Base-by-base conservation (phyloP, 2,329 filamentous ascomycete species). In the Alternaria sp. region DNA sequence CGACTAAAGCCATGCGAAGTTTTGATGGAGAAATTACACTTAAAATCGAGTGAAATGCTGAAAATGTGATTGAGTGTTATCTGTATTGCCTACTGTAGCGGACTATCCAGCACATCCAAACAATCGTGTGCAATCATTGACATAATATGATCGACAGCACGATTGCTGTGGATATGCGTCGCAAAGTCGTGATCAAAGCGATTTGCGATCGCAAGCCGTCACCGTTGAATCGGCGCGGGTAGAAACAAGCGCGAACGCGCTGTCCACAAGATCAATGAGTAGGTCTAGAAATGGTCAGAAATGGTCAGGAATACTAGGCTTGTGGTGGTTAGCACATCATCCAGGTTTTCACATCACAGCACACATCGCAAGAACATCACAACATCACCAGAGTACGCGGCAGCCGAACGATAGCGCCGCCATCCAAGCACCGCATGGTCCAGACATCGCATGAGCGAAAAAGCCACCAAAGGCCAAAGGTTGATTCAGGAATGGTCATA, bases 401-500 rank as follows among this genome's bases (percentile, higher is more conserved):
- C 28, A 5, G 12, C 28, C 18, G 18, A 32, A n/a, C 6, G 28
- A 49, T 34, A 34, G 45, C 45, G 14, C 8, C 18, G 18, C 45
- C 12, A 34, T 20, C 45, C 45, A 20, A 34, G 1, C 45, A 20
- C 38, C n/a, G 9, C 45, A 49, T 32, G 9, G 20, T 16, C 11
- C 45, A 34, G 9, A 27, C 45, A 34, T 49, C 5, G 28, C 45
- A 22, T 34, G 32, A 18, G 25, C 27, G 45, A 44, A 10, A 28
- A 6, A 25, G 22, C 53, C 55, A 53, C 30, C 43, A 44, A 60
- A 27, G 20, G 49, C 53, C 53, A 32, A 57, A 65, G 82, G 81
- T 83, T 78, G 81, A 80, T 84, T 84, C 81, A 83, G 82, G 82
- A 82, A 83, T 81, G 80, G 75, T 78, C 80, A 78, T 72, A 76